Evolutionary conservation across 2,329 filamentous ascomycete genomes (phyloP).

Genomic region (Alternaria angustiovoidea): DNA sequence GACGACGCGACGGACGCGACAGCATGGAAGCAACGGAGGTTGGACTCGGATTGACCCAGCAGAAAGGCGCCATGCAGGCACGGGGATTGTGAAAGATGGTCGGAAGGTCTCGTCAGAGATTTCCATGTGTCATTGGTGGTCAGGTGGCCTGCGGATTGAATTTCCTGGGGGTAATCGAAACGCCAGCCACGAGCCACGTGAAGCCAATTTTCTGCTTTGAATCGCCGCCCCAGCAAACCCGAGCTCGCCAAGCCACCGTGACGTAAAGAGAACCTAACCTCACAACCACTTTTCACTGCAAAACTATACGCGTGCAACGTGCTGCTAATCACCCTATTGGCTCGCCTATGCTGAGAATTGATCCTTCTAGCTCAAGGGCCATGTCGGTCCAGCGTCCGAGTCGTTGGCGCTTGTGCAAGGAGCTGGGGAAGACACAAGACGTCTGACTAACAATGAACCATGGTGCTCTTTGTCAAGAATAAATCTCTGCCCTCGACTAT

Average conservation of each 20-base stretch:
- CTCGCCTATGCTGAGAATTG: slow-evolving; percentile 31
- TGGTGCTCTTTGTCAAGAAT: slow-evolving; percentile 36
- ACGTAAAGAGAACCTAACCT: slow-evolving; percentile 36
- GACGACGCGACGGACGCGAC: slow-evolving; percentile 23
- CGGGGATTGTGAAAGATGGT: slow-evolving; percentile 34
- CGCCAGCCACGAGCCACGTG: slow-evolving; percentile 21
- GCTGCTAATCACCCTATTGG: slow-evolving; percentile 19
- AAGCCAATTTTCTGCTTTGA: slow-evolving; percentile 26
- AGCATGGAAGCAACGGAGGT: slow-evolving; percentile 20
- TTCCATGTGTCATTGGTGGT: slow-evolving; percentile 41
- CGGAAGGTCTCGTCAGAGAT: slow-evolving; percentile 32
- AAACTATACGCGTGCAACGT: slow-evolving; percentile 30
- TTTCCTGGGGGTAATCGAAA: slow-evolving; percentile 29
- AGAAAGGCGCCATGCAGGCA: slow-evolving; percentile 28
- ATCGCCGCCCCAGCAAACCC: slow-evolving; percentile 16
- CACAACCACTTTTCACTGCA: slow-evolving; percentile 30
- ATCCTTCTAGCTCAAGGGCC: slow-evolving; percentile 30
- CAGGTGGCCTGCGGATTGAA: slow-evolving; percentile 20
- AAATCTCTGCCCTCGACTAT: slow-evolving; percentile 43
- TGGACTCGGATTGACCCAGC: slow-evolving; percentile 19
- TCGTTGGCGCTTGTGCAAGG: slow-evolving; percentile 35
- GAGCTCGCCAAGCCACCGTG: slow-evolving; percentile 23
- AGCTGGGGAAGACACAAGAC: slow-evolving; percentile 37
- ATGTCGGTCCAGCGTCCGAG: slow-evolving; percentile 34
- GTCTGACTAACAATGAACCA: slow-evolving; percentile 45